Evolutionary conservation across 192 early-diverging fungal species (phyloP).

Genomic region (Oehlia diaphana): DNA sequence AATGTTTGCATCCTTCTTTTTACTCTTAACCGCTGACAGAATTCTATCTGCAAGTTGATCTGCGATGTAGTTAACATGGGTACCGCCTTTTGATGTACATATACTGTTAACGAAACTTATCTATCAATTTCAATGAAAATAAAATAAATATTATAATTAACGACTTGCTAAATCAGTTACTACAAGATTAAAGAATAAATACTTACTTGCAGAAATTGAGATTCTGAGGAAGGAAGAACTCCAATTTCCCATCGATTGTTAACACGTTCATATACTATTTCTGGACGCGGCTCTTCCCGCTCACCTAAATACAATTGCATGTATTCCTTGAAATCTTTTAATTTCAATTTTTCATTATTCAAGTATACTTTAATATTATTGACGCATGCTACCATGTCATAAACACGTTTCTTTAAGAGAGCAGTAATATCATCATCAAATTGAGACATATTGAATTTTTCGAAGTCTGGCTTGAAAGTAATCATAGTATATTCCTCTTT

Average conservation of each 20-base stretch:
- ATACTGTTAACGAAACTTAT: conserved; percentile 92
- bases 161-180: too few species aligned
- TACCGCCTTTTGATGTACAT: conserved; percentile 92
- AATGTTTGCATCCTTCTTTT: conserved; percentile 66
- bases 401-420: conserved; percentile 88
- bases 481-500: conserved; percentile 87
- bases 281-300: conserved; percentile 33
- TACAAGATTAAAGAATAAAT: too few species aligned
- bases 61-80: conserved; percentile 81
- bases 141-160: too few species aligned
- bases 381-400: conserved; percentile 89
- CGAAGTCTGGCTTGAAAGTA: conserved; percentile 92
- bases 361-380: conserved; percentile 83
- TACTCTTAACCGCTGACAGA: conserved; percentile 68
- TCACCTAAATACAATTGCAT: conserved; percentile 70
- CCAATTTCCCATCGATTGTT: conserved; percentile 93
- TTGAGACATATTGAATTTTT: conserved; percentile 68
- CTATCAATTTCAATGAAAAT: too few species aligned
- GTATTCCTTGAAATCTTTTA: conserved; percentile 92
- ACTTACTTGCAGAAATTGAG: conserved; percentile 88
- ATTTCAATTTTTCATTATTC: conserved; percentile 78
- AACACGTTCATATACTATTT: conserved; percentile 73
- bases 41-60: conserved; percentile 79
- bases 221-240: conserved; percentile 78
- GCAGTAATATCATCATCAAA: conserved; percentile 82